These are phyloP conservation scores for Anisodus acutangulus DNA, from an alignment of 257 asterid genomes.

Conservation along the genomic window DNA sequence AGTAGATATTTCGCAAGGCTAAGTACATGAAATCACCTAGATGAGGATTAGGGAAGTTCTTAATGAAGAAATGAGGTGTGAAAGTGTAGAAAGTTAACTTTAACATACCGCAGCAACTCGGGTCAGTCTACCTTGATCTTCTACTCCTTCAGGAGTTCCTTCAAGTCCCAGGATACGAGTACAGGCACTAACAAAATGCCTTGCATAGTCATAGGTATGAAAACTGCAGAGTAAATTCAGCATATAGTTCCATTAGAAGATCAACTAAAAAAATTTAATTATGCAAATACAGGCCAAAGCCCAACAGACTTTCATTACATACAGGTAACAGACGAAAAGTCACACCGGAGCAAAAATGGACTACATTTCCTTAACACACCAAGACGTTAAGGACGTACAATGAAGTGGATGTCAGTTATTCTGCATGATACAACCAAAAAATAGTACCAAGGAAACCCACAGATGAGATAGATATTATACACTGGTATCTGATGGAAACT, in stretches of 20 bases:
- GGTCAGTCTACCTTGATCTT: constrained; percentile 93
- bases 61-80: neutral
- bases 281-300: constrained; percentile 4
- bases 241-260: constrained; percentile 35
- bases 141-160: constrained; percentile 98
- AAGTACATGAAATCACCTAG: constrained; percentile 23
- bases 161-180: constrained; percentile 94
- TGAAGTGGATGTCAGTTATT: neutral
- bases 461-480: neutral
- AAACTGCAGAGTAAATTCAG: constrained; percentile 61
- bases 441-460: neutral
- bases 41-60: constrained; percentile 25
- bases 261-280: constrained; percentile 7
- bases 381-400: neutral
- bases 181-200: constrained; percentile 93
- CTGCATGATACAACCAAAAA: neutral
- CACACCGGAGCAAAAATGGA: neutral
- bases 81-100: constrained; percentile 30
- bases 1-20: constrained; percentile 6
- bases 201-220: constrained; percentile 94
- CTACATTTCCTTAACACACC: neutral
- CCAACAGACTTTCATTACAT: neutral
- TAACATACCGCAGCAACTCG: constrained; percentile 92
- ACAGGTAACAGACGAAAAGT: neutral
- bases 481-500: neutral